These are phyloP conservation scores for Tulasnella sp. DNA, from an alignment of 768 basidiomycete genomes.

Conservation along the genomic window DNA sequence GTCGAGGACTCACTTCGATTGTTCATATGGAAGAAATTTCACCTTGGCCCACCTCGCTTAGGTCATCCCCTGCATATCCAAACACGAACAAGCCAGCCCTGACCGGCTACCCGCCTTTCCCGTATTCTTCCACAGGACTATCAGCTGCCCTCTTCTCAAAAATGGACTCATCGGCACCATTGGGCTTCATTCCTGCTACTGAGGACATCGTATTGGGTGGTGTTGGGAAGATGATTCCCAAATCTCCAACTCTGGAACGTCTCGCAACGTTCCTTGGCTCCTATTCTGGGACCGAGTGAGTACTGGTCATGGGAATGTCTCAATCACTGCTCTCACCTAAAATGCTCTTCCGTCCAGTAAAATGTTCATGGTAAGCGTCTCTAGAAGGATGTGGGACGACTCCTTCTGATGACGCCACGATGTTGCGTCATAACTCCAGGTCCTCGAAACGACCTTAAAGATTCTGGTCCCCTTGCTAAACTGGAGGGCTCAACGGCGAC, in stretches of 20 bases:
- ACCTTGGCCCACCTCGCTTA: neutral
- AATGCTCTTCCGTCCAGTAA: neutral
- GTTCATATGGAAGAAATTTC: slow-evolving; percentile 43
- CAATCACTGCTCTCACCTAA: neutral
- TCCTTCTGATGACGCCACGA: neutral
- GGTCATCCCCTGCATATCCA: neutral
- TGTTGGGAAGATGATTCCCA: slow-evolving; percentile 35
- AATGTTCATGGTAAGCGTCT: neutral
- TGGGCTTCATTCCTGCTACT: slow-evolving; percentile 27
- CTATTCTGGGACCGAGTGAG: slow-evolving; percentile 83
- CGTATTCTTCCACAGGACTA: slow-evolving; percentile 2
- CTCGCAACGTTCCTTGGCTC: slow-evolving; percentile 68
- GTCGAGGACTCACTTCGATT: slow-evolving; percentile 31
- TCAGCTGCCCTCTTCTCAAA: neutral
- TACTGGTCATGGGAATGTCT: slow-evolving; percentile 24
- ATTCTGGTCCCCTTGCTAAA: slow-evolving; percentile 57
- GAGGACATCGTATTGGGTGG: slow-evolving; percentile 58
- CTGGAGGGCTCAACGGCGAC: slow-evolving; percentile 59
- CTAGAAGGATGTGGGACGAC: neutral
- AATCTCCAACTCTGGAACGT: slow-evolving; percentile 61
- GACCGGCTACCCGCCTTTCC: slow-evolving; percentile 1
- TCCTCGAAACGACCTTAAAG: slow-evolving; percentile 67
- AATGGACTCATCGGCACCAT: neutral
- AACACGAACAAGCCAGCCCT: slow-evolving; percentile 6
- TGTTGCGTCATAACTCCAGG: slow-evolving; percentile 34